phyloP scores from a whole-genome alignment of 768 basidiomycete species.

The Austroboletus festivus region DNA sequence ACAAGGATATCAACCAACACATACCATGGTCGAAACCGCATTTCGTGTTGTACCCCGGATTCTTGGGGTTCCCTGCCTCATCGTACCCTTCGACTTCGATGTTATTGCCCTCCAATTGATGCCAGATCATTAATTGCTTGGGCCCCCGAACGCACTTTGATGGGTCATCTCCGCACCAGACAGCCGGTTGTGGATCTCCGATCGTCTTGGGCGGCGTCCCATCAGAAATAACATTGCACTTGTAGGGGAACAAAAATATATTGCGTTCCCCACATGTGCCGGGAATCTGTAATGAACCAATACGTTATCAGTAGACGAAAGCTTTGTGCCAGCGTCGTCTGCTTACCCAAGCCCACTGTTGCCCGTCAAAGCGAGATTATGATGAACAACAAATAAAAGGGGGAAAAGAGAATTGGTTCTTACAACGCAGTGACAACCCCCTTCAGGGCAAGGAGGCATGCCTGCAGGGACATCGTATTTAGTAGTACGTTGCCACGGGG shows the following conservation, averaged over 20 bases:
- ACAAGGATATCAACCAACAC: too few species aligned
- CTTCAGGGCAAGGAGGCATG: conserved; percentile 2
- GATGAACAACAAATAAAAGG: background rate
- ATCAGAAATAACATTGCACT: background rate
- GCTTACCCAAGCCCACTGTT: conserved; percentile 13
- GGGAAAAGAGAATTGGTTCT: background rate
- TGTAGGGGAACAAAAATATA: conserved; percentile 1
- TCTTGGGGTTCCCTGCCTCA: background rate
- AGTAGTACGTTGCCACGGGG: conserved; percentile 2
- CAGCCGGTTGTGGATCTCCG: background rate
- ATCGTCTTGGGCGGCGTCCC: conserved; percentile 1
- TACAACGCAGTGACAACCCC: conserved; percentile 3
- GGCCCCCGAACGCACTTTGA: conserved; percentile 8
- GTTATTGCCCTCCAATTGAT: conserved; percentile 9
- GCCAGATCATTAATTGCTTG: conserved; percentile 1
- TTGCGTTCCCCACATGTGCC: conserved; percentile 9
- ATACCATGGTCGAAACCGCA: conserved; percentile 15
- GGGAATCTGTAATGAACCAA: conserved; percentile 4
- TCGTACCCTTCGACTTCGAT: conserved; percentile 2
- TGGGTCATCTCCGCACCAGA: conserved; percentile 7
- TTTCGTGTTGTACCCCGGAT: conserved; percentile 8
- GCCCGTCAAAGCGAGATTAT: background rate
- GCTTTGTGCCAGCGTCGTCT: too few species aligned
- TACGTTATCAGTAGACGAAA: background rate
- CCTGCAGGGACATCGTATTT: conserved; percentile 5